A percentile compares a stretch with the other conserved stretches of the same genome.
These are phyloP conservation scores for Boletus reticulatus DNA, from an alignment of 768 basidiomycete genomes.

Conservation along the genomic window DNA sequence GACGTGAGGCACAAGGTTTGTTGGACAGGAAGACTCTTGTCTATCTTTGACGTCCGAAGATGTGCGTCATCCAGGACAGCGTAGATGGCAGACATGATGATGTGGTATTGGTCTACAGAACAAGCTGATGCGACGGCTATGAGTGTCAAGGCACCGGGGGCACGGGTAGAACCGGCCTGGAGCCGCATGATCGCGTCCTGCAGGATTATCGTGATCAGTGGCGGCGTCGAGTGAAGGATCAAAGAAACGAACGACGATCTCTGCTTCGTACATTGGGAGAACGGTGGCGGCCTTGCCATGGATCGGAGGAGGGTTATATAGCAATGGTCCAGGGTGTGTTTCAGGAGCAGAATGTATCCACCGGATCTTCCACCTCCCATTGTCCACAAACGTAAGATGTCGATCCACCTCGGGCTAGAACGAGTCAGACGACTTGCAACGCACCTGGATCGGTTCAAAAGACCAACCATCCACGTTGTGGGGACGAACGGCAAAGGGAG, in stretches of 20 bases:
- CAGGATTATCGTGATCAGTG: neutral
- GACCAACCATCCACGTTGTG: conserved; percentile 87
- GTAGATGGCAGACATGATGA: conserved; percentile 21
- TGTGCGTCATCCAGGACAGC: conserved; percentile 15
- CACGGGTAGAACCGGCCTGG: conserved; percentile 20
- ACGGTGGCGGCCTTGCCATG: neutral
- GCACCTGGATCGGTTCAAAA: conserved; percentile 57
- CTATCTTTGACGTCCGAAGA: conserved; percentile 15
- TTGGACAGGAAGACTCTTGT: conserved; percentile 11
- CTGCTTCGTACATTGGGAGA: conserved; percentile 16
- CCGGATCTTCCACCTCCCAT: too few species aligned
- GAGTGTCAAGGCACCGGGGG: conserved; percentile 14
- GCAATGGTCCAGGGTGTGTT: neutral
- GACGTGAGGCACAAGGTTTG: conserved; percentile 21
- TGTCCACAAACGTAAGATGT: conserved; percentile 51
- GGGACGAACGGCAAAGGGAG: conserved; percentile 99
- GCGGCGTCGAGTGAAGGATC: neutral
- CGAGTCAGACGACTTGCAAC: conserved; percentile 53
- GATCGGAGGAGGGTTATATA: neutral
- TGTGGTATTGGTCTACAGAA: conserved; percentile 14
- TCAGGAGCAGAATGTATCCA: too few species aligned
- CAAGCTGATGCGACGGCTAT: conserved; percentile 22
- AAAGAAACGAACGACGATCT: conserved; percentile 15
- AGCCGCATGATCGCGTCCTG: conserved; percentile 22
- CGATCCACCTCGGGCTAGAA: conserved; percentile 67